Conservation (phyloP, 805 yeast genomes). For the Candida railenensis region DNA sequence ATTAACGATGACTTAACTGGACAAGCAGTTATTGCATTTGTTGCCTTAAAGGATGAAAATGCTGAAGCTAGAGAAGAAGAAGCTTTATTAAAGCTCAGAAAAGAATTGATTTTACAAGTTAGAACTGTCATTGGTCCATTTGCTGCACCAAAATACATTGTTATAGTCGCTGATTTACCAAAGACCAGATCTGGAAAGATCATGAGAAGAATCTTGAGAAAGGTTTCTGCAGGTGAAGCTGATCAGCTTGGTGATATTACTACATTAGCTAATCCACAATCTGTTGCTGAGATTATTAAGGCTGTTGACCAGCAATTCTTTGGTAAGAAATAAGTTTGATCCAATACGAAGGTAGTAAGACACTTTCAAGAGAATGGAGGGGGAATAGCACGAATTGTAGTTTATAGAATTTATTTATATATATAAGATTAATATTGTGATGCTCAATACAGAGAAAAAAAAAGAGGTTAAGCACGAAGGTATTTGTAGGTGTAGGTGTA, state of each 20-base stretch:
- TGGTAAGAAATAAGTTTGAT: conserved; percentile 33
- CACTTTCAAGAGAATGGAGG: not conserved
- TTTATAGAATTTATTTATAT: not conserved
- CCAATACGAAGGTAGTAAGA: not conserved
- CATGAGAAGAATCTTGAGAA: conserved; percentile 83
- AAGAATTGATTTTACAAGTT: conserved; percentile 65
- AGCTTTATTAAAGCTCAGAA: conserved; percentile 55
- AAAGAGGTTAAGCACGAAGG: not conserved
- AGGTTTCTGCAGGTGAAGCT: conserved; percentile 70
- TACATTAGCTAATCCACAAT: conserved; percentile 73
- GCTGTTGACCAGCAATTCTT: conserved; percentile 34
- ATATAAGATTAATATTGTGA: not conserved
- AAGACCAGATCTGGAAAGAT: conserved; percentile 86
- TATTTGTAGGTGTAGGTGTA: not conserved
- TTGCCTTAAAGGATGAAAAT: conserved; percentile 59
- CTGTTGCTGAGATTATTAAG: conserved; percentile 64
- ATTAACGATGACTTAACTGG: conserved; percentile 82
- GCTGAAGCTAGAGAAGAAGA: conserved; percentile 31
- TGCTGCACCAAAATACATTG: conserved; percentile 78
- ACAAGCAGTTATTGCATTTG: conserved; percentile 82
- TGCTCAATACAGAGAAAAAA: not conserved
- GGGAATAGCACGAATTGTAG: not conserved
- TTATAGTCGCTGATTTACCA: conserved; percentile 75
- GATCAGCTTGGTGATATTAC: conserved; percentile 80
- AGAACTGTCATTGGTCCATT: conserved; percentile 82